These are phyloP conservation scores for Candolleomyces eurysporus DNA, from an alignment of 768 basidiomycete species.

Conservation along the genomic window DNA sequence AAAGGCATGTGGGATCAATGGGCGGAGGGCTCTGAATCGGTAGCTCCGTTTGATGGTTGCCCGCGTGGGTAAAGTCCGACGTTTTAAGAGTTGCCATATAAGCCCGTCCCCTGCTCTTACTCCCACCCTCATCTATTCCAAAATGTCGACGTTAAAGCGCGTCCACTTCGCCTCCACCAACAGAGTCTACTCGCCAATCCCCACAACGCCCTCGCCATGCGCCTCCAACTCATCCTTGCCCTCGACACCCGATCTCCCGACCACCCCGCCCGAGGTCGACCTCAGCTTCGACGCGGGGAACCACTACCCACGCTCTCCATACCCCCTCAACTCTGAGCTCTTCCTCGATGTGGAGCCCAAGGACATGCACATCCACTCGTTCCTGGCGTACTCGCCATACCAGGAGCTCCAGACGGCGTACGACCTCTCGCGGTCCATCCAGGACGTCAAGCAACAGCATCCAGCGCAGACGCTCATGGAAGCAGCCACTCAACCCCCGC, in stretches of 20 bases:
- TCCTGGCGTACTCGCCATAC: constrained; percentile 38
- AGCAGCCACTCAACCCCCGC: constrained; percentile 42
- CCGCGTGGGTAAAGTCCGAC: constrained; percentile 2
- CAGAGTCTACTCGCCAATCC: constrained; percentile 32
- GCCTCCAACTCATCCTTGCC: constrained; percentile 34
- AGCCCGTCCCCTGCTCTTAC: constrained; percentile 5
- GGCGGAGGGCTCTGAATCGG: background rate
- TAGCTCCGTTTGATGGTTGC: constrained; percentile 7
- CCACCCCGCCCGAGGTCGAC: constrained; percentile 34
- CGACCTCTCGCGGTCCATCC: constrained; percentile 36
- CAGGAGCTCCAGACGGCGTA: constrained; percentile 32
- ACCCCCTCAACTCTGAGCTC: constrained; percentile 23
- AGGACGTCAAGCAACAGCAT: constrained; percentile 19
- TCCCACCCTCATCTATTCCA: constrained; percentile 15
- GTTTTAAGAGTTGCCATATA: constrained; percentile 7
- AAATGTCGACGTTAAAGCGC: constrained; percentile 31
- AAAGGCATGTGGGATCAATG: background rate
- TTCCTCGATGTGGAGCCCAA: constrained; percentile 25
- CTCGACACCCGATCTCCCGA: constrained; percentile 33
- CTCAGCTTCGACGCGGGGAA: constrained; percentile 13
- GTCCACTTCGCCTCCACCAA: constrained; percentile 41
- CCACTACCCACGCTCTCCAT: constrained; percentile 29
- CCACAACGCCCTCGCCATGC: constrained; percentile 36
- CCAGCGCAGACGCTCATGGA: constrained; percentile 33
- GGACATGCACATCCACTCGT: constrained; percentile 39